Evolutionary conservation across 805 yeast genomes (phyloP), one percentile per base, ranked within the genome.

Genomic region (Lachancea fermentati): DNA sequence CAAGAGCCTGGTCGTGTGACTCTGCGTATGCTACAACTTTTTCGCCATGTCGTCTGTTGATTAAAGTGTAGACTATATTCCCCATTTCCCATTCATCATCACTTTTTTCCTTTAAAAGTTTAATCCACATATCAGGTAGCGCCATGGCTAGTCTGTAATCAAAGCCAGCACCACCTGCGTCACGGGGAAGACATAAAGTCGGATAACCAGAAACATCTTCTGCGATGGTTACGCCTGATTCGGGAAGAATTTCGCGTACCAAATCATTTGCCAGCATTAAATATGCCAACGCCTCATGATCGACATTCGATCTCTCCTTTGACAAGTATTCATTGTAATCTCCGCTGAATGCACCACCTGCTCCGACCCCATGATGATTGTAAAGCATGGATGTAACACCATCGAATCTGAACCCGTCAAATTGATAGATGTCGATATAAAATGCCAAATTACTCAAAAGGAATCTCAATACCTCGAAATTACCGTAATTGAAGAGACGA

Each of bases 191-290:
- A 62, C 97, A 91, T 42, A 93, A 67, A 1, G 97, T 88, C 25
- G 98, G 98, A 82, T 91, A 91, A 8, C 98, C 98, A 36, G 93
- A 81, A 34, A 91, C 98, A 60, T 91, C 98, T 62, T 91, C 98
- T 3, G 97, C 97, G 49, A 91, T 83, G 1, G 95, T 77, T 7
- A 84, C 74, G 49, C 83, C 78, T 40, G 71, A 66, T 11, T 74
- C 67, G 26, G 68, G 62, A 39, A 73, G 66, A 50, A 79, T 69
- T 48, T 76, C 72, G 24, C 66, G 68, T 48, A 91, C 76, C 51
- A 91, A 63, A 50, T 78, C 76, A 62, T 91, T 93, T n/a, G 96
- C 97, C 46, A 93, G 63, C 84, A 89, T 88, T 55, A 91, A 65
- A 60, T 91, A 91, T 19, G 81, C 73, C 39, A 91, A 68, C 3